These are phyloP conservation scores for Exidia glandulosa DNA, from an alignment of 768 basidiomycete species.

Conservation along the genomic window DNA sequence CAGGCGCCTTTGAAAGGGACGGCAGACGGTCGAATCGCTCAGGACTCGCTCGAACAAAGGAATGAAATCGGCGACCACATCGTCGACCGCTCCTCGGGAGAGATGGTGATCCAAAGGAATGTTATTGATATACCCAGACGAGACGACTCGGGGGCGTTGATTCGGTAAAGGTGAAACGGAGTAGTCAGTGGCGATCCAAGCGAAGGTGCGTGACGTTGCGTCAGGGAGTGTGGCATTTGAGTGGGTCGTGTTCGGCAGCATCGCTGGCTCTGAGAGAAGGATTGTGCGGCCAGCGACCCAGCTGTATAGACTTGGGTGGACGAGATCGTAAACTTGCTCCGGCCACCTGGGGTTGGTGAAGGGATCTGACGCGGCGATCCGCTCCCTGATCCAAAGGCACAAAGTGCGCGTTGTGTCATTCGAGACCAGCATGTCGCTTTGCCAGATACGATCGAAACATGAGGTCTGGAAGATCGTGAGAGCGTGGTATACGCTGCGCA, in stretches of 20 bases:
- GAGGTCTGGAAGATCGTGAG: background rate
- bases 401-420: no score
- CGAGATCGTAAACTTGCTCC: background rate
- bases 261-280: background rate
- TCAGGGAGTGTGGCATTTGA: no score
- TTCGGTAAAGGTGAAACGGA: background rate
- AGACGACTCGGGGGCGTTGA: background rate
- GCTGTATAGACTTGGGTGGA: background rate
- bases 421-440: background rate
- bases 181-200: background rate
- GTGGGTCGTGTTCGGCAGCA: background rate
- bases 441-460: background rate
- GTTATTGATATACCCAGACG: constrained; percentile 11
- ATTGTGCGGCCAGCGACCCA: background rate
- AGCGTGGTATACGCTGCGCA: background rate
- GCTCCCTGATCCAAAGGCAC: no score
- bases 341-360: background rate
- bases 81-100: constrained; percentile 1
- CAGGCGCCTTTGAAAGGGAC: no score
- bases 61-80: constrained; percentile 18
- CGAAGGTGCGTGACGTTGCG: background rate
- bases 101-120: constrained; percentile 6
- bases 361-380: no score
- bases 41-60: constrained; percentile 21
- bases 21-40: background rate